Conservation (phyloP, 305 asterid species). For the Fraxinus greggii region DNA sequence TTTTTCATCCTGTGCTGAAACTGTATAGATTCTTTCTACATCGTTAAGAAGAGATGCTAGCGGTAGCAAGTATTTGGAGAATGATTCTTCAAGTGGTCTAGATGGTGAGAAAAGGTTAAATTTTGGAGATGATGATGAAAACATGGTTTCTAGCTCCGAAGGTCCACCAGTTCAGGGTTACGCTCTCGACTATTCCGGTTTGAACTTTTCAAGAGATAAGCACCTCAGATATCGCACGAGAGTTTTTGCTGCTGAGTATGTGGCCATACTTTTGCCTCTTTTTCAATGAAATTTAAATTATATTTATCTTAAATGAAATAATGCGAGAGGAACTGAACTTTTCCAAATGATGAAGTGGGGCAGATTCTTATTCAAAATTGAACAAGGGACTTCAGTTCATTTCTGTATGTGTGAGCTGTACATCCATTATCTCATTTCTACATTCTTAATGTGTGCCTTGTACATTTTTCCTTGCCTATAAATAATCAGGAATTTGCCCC, state of each 20-base stretch:
- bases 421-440: neutral
- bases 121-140: conserved; percentile 79
- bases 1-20: conserved; percentile 15
- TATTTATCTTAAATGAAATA: neutral
- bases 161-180: conserved; percentile 36
- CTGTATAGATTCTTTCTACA: conserved; percentile 74
- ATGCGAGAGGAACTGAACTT: neutral
- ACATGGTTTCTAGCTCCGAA: conserved; percentile 86
- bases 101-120: conserved; percentile 56
- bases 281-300: neutral
- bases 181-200: conserved; percentile 47
- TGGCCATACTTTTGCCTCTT: conserved; percentile 22
- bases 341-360: neutral
- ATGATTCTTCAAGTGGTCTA: conserved; percentile 59
- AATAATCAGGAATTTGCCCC: neutral
- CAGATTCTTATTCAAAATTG: neutral
- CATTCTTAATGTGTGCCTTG: neutral
- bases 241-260: conserved; percentile 99
- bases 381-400: neutral
- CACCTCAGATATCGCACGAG: conserved; percentile 98
- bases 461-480: neutral
- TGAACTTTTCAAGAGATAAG: conserved; percentile 66
- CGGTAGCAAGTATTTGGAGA: conserved; percentile 40
- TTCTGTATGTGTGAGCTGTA: neutral
- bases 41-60: conserved; percentile 57